A percentile compares a stretch with the other conserved stretches of the same genome.
These are phyloP conservation scores for Fomitopsis betulina DNA, from an alignment of 1,284 basidiomycete genomes.

Conservation along the genomic window DNA sequence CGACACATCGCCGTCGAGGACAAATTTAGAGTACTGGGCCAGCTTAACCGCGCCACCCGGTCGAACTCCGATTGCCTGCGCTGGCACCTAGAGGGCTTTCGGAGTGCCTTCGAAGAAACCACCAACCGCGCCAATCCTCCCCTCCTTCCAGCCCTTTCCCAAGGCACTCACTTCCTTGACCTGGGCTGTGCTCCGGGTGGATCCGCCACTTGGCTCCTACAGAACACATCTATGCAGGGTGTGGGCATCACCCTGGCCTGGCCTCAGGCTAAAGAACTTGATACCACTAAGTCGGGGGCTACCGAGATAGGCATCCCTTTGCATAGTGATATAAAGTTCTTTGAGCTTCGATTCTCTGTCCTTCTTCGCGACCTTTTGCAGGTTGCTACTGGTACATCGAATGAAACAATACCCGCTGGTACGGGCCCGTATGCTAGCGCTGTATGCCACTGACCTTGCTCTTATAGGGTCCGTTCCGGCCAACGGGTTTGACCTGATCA, in stretches of 20 bases:
- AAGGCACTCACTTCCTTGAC: neutral
- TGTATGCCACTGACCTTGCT: neutral
- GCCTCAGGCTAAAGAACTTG: neutral
- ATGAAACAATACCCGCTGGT: no score
- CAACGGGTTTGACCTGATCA: neutral
- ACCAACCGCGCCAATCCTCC: no score
- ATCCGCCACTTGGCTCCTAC: neutral
- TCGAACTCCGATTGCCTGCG: neutral
- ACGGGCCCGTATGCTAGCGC: neutral
- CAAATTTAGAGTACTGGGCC: neutral
- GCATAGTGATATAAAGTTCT: no score
- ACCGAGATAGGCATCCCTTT: no score
- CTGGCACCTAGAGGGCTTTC: neutral
- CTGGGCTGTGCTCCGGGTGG: neutral
- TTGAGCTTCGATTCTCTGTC: no score
- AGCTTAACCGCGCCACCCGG: neutral
- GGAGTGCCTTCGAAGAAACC: no score
- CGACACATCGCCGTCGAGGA: neutral
- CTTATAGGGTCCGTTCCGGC: neutral
- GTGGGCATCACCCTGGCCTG: neutral
- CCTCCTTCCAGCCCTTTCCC: no score
- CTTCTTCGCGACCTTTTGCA: no score
- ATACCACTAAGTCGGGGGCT: no score
- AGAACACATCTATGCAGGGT: neutral
- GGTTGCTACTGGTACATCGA: no score